Conservation (phyloP, 2,329 filamentous ascomycete species). For the Pleurostoma richardsiae region DNA sequence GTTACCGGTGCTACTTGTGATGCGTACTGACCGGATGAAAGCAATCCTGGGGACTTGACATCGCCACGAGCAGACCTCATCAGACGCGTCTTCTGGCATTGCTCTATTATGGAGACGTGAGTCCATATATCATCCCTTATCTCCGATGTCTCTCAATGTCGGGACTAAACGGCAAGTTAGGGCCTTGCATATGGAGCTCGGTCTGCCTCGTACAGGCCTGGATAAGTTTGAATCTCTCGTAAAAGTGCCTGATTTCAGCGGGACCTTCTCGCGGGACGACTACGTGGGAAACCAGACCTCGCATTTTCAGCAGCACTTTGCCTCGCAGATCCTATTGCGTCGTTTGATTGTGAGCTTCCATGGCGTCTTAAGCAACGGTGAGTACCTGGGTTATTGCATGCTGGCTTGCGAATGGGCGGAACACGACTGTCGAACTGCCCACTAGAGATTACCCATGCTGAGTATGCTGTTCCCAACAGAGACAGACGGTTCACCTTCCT, state of each 20-base stretch:
- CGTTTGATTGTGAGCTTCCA: conserved; percentile 49
- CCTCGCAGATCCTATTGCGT: conserved; percentile 53
- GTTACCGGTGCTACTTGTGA: not conserved
- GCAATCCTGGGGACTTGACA: conserved; percentile 37
- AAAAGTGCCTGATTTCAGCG: conserved; percentile 48
- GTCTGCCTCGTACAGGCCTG: conserved; percentile 50
- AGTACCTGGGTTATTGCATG: conserved; percentile 12
- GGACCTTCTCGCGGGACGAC: conserved; percentile 39
- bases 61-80: conserved; percentile 44
- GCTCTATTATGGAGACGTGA: conserved; percentile 49
- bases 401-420: too few species aligned
- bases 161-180: not conserved
- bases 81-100: conserved; percentile 52
- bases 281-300: conserved; percentile 42
- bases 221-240: conserved; percentile 47
- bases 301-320: conserved; percentile 53
- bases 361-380: conserved; percentile 44
- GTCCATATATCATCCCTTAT: conserved; percentile 5
- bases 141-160: not conserved
- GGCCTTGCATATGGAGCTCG: conserved; percentile 49
- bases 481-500: too few species aligned
- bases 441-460: too few species aligned
- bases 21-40: conserved; percentile 5
- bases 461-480: not conserved
- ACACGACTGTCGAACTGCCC: too few species aligned